Conservation (phyloP, 257 asterid genomes). For the Forsythia viridissima region DNA sequence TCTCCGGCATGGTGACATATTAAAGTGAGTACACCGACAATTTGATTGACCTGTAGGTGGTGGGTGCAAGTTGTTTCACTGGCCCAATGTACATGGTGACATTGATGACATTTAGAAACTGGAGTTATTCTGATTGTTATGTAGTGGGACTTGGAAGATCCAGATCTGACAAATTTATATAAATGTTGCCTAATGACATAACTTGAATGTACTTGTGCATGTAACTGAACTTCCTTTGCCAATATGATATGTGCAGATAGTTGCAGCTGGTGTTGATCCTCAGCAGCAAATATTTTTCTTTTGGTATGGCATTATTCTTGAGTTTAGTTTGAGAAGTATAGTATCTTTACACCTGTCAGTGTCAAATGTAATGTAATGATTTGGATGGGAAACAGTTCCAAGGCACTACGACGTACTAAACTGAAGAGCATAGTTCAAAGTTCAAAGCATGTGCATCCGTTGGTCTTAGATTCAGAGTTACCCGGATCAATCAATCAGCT, state of each 20-base stretch:
- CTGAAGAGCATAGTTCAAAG: slow-evolving; percentile 43
- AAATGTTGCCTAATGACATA: slow-evolving; percentile 14
- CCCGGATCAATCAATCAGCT: slow-evolving; percentile 52
- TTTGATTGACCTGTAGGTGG: background rate
- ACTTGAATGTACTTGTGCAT: slow-evolving; percentile 1
- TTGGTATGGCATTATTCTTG: slow-evolving; percentile 51
- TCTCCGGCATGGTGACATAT: background rate
- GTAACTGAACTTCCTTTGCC: slow-evolving; percentile 21
- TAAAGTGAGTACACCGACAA: background rate
- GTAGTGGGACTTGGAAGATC: slow-evolving; percentile 2
- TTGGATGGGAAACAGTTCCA: slow-evolving; percentile 60
- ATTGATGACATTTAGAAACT: slow-evolving; percentile 10
- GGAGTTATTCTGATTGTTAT: slow-evolving; percentile 3
- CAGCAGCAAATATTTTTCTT: slow-evolving; percentile 79
- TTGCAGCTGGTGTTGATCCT: slow-evolving; percentile 90
- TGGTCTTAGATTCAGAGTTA: slow-evolving; percentile 57
- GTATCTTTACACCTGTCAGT: slow-evolving; percentile 21
- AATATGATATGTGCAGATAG: slow-evolving; percentile 51
- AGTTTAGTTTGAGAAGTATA: slow-evolving; percentile 21
- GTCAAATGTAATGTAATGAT: slow-evolving; percentile 33
- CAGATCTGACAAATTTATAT: slow-evolving; percentile 15
- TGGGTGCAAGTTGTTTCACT: background rate
- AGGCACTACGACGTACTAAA: slow-evolving; percentile 58
- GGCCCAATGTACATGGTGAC: background rate
- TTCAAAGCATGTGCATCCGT: slow-evolving; percentile 75